These are phyloP conservation scores for Geranomyces variabilis DNA, from an alignment of 192 early-diverging fungal species.

Conservation along the genomic window DNA sequence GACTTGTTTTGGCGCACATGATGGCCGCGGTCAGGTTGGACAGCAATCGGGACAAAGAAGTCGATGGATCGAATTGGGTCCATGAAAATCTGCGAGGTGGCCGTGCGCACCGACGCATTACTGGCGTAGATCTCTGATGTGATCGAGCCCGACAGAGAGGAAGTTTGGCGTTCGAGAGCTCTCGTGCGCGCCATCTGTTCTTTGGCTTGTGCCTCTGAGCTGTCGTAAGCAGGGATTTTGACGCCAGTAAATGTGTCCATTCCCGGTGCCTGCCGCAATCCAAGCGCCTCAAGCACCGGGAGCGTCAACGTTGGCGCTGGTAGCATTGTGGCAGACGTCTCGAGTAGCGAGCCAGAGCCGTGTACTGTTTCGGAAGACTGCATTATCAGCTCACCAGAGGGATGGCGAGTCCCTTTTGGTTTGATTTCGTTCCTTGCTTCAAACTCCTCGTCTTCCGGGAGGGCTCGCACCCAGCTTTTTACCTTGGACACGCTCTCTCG, in stretches of 20 bases:
- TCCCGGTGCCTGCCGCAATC: conserved; percentile 8
- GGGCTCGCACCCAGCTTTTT: not conserved
- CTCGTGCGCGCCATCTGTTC: not conserved
- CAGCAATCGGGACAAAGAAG: conserved; percentile 26
- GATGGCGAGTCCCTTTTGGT: not conserved
- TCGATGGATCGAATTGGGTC: conserved; percentile 29
- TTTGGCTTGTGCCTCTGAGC: not conserved
- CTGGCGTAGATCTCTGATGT: not conserved
- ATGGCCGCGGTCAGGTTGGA: conserved; percentile 18
- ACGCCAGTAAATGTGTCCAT: not conserved
- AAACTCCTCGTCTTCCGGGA: conserved; percentile 16
- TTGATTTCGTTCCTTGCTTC: not conserved
- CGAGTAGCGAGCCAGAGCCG: not conserved
- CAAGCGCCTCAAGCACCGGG: conserved; percentile 29
- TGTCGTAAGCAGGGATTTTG: not conserved
- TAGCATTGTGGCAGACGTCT: not conserved
- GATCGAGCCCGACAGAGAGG: not conserved
- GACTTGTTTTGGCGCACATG: not conserved
- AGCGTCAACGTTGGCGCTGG: conserved; percentile 12
- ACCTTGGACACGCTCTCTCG: not conserved
- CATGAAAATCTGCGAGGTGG: conserved; percentile 10
- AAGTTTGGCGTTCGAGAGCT: conserved; percentile 9
- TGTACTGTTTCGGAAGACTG: not conserved
- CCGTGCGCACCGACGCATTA: conserved; percentile 6
- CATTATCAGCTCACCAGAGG: not conserved